A percentile compares a stretch with the other conserved stretches of the same genome.
Conservation (phyloP, 1,284 basidiomycete genomes). For the Pyrrhoderma noxium region DNA sequence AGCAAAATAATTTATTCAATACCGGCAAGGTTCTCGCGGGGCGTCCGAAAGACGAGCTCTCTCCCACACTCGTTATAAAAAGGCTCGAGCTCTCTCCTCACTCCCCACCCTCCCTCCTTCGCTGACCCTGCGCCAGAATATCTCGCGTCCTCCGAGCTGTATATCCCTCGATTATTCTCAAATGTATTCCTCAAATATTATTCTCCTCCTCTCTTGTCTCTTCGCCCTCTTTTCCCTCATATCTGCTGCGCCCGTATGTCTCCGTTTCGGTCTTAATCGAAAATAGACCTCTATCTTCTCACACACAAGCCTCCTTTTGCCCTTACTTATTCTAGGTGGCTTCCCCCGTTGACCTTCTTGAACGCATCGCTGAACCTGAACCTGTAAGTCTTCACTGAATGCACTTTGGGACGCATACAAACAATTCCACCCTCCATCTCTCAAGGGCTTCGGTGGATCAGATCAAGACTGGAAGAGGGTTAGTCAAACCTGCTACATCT, state of each 20-base stretch:
- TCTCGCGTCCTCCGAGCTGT: neutral
- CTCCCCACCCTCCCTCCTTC: neutral
- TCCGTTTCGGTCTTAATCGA: neutral
- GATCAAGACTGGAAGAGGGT: slow-evolving; percentile 11
- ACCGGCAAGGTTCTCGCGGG: no score
- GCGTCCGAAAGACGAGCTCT: no score
- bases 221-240: slow-evolving; percentile 6
- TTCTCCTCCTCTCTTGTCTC: slow-evolving; percentile 12
- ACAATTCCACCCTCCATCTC: neutral
- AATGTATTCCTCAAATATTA: slow-evolving; percentile 11
- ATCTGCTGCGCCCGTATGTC: slow-evolving; percentile 14
- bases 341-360: slow-evolving; percentile 1
- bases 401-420: neutral
- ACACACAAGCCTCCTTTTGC: no score
- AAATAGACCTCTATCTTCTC: neutral
- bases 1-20: no score
- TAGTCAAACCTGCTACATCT: no score
- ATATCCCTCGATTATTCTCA: neutral
- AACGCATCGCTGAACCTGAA: slow-evolving; percentile 12
- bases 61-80: no score
- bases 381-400: slow-evolving; percentile 2
- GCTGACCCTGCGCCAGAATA: neutral
- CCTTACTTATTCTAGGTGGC: slow-evolving; percentile 1
- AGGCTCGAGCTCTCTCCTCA: no score
- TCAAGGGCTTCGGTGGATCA: slow-evolving; percentile 7